Base-by-base conservation (phyloP, 2,329 filamentous ascomycete genomes). In the Golovinomyces cichoracearum region DNA sequence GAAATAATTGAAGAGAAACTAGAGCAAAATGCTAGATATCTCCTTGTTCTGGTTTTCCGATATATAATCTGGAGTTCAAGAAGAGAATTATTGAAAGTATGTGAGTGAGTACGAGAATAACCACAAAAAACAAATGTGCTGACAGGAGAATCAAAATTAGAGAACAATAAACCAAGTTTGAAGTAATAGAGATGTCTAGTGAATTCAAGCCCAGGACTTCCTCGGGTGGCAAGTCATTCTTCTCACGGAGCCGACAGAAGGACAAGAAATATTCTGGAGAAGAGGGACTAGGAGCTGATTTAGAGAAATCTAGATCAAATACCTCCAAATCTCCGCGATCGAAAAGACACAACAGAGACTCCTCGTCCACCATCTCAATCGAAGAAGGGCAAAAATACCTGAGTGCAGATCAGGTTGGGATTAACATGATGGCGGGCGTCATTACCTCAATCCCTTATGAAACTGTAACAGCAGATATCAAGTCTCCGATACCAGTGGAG, bases 401-500 rank as follows among this genome's bases (percentile, higher is more conserved):
- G 57, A 78, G 79, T 49, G 57, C 65, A n/a, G 72, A 76, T 56
- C 57, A 61, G 45, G 65, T 70, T 51, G 77, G 74, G 51, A 65
- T 86, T 52, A 80, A 80, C 59, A 77, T 78, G 66, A 78, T 76
- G 60, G 79, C 84, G 29, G 85, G 84, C 50, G 75, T 88, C 50
- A 83, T 93, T 59, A 84, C 84, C 29, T 80, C 83, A 25, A 86
- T 94, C 54, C 83, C 86, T 27, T 93, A 92, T 66, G 83, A 93
- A 56, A 76, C 68, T 57, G 69, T 79, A 26, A 62, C 71, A 47
- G 62, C 72, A 49, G 80, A 82, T 61, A 72, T 71, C 45, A 76
- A 74, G 59, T 79, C 77, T 22, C 80, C 83, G 4, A 72, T 83
- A 50, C 66, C 79, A 35, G 69, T 83, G 58, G 81, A 92, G 42